Percentiles rank a stretch among this genome's conserved stretches.
Evolutionary conservation across 2,329 filamentous ascomycete genomes (phyloP).

Genomic region (Pseudocercospora cruenta): DNA sequence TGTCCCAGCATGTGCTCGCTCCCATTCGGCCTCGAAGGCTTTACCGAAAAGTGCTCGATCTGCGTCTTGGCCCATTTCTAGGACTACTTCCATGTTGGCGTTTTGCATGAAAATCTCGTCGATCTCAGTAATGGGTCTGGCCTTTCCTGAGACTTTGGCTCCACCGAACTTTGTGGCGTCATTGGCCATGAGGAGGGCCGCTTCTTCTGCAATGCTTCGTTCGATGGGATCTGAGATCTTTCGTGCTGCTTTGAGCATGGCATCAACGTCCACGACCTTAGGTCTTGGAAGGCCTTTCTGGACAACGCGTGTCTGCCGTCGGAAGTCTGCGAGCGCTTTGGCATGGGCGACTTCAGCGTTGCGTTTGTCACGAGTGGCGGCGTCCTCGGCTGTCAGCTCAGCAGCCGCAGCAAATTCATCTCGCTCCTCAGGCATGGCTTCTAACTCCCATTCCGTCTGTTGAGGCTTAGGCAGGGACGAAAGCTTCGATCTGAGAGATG

Average conservation of each 20-base stretch:
- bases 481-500: slow-evolving; percentile 72
- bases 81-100: slow-evolving; percentile 75
- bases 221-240: slow-evolving; percentile 66
- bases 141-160: slow-evolving; percentile 64
- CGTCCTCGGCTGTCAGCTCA: slow-evolving; percentile 65
- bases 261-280: slow-evolving; percentile 69
- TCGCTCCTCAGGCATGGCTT: slow-evolving; percentile 77
- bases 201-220: slow-evolving; percentile 73
- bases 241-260: slow-evolving; percentile 66
- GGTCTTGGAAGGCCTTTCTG: slow-evolving; percentile 83
- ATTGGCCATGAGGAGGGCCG: slow-evolving; percentile 76
- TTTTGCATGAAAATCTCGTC: slow-evolving; percentile 73
- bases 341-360: slow-evolving; percentile 66
- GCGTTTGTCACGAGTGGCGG: slow-evolving; percentile 75
- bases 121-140: slow-evolving; percentile 64
- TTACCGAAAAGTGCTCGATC: slow-evolving; percentile 51
- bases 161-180: slow-evolving; percentile 79
- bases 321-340: slow-evolving; percentile 70
- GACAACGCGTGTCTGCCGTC: slow-evolving; percentile 86
- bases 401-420: slow-evolving; percentile 58
- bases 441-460: slow-evolving; percentile 91
- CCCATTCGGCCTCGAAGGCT: slow-evolving; percentile 50
- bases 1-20: slow-evolving; percentile 50
- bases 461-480: slow-evolving; percentile 87
- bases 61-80: slow-evolving; percentile 62